These are phyloP conservation scores for Fonsecaea monophora DNA, from an alignment of 2,329 filamentous ascomycete species.

Conservation along the genomic window DNA sequence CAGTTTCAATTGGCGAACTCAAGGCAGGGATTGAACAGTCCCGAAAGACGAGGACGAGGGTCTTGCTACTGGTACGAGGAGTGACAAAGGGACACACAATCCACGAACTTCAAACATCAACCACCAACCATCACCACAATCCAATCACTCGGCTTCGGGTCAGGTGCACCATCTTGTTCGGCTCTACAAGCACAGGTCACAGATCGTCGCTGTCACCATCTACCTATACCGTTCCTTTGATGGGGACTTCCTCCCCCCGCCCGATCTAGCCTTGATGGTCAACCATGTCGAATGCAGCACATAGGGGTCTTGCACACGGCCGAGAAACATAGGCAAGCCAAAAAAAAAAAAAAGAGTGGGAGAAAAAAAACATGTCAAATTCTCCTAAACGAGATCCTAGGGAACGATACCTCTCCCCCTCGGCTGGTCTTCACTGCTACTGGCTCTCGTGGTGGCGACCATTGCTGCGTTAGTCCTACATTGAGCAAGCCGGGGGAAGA, in stretches of 20 bases:
- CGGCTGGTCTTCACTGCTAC: background rate
- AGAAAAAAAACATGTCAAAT: slow-evolving; percentile 2
- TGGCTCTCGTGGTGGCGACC: slow-evolving; percentile 2
- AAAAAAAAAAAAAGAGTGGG: background rate
- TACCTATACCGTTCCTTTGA: background rate
- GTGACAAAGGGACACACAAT: slow-evolving; percentile 8
- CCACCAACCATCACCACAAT: background rate
- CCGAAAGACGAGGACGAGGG: slow-evolving; percentile 6
- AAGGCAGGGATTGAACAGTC: slow-evolving; percentile 4
- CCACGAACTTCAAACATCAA: slow-evolving; percentile 5
- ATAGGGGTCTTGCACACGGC: background rate
- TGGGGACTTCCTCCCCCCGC: background rate
- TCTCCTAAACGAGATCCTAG: slow-evolving; percentile 1
- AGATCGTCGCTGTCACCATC: slow-evolving; percentile 15
- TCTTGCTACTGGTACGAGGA: slow-evolving; percentile 1
- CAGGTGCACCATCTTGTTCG: slow-evolving; percentile 6
- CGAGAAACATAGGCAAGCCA: background rate
- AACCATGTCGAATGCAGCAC: background rate
- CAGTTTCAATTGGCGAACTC: slow-evolving; percentile 1
- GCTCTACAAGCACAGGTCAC: slow-evolving; percentile 1
- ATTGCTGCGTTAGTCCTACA: slow-evolving; percentile 11
- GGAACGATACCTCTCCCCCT: slow-evolving; percentile 6
- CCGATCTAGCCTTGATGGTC: background rate
- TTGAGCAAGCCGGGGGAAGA: slow-evolving; percentile 2
- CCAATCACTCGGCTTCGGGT: background rate